Conservation (phyloP, 768 basidiomycete genomes). For the Cystobasidium tubakii region DNA sequence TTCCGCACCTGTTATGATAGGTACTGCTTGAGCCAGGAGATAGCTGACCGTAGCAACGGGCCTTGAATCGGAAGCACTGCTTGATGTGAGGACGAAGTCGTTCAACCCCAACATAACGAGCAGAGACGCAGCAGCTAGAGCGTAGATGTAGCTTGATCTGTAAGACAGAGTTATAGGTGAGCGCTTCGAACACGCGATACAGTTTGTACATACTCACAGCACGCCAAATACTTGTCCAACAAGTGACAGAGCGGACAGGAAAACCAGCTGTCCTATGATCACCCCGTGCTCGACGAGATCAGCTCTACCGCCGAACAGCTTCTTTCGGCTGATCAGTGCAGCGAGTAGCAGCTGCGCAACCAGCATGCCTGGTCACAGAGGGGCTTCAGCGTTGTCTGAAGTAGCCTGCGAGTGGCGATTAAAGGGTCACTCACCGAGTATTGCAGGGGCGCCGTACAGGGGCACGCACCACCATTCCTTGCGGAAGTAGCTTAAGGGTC, state of each 20-base stretch:
- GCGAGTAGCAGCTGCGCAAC: not conserved
- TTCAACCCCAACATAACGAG: conserved; percentile 60
- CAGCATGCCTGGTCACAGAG: not conserved
- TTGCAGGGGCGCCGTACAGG: conserved; percentile 68
- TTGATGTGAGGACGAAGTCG: conserved; percentile 46
- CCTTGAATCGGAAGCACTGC: not conserved
- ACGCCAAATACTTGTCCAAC: conserved; percentile 60
- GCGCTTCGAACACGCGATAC: not conserved
- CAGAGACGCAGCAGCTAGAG: conserved; percentile 59
- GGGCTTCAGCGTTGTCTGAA: conserved; percentile 21
- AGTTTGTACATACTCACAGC: not conserved
- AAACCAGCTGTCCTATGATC: conserved; percentile 58
- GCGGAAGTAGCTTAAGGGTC: conserved; percentile 65
- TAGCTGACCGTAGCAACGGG: conserved; percentile 57
- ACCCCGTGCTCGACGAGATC: conserved; percentile 58
- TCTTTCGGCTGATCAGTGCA: not conserved
- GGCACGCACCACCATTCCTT: conserved; percentile 61
- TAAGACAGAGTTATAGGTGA: not conserved
- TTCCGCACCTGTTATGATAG: conserved; percentile 56
- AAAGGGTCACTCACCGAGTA: conserved; percentile 58
- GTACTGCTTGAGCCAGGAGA: conserved; percentile 57
- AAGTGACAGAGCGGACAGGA: conserved; percentile 58
- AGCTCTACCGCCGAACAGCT: not conserved
- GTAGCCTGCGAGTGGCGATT: conserved; percentile 39
- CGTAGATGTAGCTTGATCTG: conserved; percentile 71